Base-by-base conservation (phyloP, 108 stramenopile genomes). In the Phaeodactylum tricornutum region DNA sequence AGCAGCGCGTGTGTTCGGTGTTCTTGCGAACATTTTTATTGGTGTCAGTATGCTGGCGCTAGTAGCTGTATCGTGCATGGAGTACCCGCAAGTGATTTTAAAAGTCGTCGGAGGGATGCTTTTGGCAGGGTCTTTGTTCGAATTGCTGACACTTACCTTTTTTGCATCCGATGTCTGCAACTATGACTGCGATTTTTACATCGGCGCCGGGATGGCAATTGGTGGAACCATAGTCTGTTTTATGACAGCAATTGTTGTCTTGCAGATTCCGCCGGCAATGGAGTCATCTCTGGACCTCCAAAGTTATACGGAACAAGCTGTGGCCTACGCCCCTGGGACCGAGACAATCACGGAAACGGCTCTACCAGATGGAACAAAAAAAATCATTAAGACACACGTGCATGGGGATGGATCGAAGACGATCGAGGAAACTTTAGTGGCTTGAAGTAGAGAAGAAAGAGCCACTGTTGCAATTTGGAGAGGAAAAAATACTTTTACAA, bases 381-480 rank as follows among this genome's bases (percentile, higher is more conserved):
- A 47, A 29, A 52, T 52, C 32, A 39, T 29, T 12, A 61, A 39
- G 32, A 44, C 50, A n/a, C 51, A 30, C 23, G 29, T 44, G 17
- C 51, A 61, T 43, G 7, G 19, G 14, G 59, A 61, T 44, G 50
- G 50, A 2, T 49, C 47, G 9, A 42, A 44, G 43, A 61, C 59
- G 2, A 33, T 61, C 1, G 43, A 43, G 26, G 42, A 61, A 41
- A 61, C 58, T 4, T 23, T 59, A 29, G 33, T n/a, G n/a, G n/a
- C n/a, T n/a, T n/a, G n/a, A n/a, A n/a, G n/a, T n/a, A n/a, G n/a
- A n/a, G n/a, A n/a, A n/a, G n/a, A n/a, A n/a, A n/a, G n/a, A n/a
- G n/a, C n/a, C n/a, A n/a, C n/a, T n/a, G n/a, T n/a, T n/a, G n/a
- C n/a, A n/a, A n/a, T n/a, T n/a, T n/a, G n/a, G n/a, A n/a, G n/a